Base-by-base conservation (phyloP, 2,329 filamentous ascomycete species). In the Aspergillus ochraceus region DNA sequence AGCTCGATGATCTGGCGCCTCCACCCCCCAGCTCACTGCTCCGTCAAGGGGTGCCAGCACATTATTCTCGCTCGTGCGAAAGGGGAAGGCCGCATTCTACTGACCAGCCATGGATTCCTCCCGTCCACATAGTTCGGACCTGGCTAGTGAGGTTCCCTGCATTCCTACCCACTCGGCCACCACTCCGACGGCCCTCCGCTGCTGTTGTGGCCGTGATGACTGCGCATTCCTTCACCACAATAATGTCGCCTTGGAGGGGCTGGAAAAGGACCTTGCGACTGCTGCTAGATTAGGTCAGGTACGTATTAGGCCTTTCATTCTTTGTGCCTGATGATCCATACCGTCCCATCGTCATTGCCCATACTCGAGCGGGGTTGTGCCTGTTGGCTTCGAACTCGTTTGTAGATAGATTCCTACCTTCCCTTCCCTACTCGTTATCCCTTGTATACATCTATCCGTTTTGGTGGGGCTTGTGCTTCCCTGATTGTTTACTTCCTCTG, bases 271-370 rank as follows among this genome's bases (percentile, higher is more conserved):
- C 79, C 90, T 97, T 56, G 88, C 88, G 69, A 91, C 87, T 55
- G 95, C 95, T 46, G 95, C 92, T 52, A 85, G 90, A 73, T 84
- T 97, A 69, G 95, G 95, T 66, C 91, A 97, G 90, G 94, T 97
- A 89, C 74, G 91, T 86, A 61, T 55, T 57, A 64, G 59, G 54
- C 14, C 32, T 22, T 51, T 22, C 24, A 45, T 60, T 39, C 24
- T 10, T 29, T 45, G 32, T 22, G 36, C 30, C 11, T 57, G 24
- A 53, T 17, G 42, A 17, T 50, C 49, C 24, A 32, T 45, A 30
- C 36, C 52, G 49, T 52, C 39, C 49, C 49, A 3, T 26, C 49
- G 22, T 32, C 22, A 51, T 51, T 17, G 12, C 29, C 29, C 20
- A 24, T n/a, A 24, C 12, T 51, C 20, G 49, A n/a, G 24, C 17